phyloP scores from a whole-genome alignment of 257 asterid genomes.

The Solanum chilense region DNA sequence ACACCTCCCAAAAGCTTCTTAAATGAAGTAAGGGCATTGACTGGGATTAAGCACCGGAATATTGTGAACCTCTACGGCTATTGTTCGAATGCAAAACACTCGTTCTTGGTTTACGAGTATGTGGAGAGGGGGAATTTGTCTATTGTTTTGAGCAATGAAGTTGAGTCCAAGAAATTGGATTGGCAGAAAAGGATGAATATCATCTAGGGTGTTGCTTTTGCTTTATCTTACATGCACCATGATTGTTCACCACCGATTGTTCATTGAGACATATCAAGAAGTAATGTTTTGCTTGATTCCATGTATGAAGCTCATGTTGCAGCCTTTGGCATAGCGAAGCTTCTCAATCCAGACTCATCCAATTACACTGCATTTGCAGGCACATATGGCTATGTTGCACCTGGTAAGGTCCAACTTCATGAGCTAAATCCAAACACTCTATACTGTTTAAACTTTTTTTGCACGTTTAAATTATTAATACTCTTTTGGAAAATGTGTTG shows the following conservation, averaged over 20 bases:
- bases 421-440: no score
- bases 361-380: neutral
- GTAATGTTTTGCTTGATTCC: neutral
- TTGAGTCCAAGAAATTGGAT: neutral
- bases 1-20: neutral
- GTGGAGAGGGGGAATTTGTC: neutral
- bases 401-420: neutral
- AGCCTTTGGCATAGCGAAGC: neutral
- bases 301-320: neutral
- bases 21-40: no score
- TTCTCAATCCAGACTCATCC: neutral
- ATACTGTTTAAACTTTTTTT: no score
- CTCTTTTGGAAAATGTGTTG: neutral
- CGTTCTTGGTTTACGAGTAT: neutral
- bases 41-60: neutral
- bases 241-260: neutral
- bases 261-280: neutral
- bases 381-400: neutral
- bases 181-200: neutral
- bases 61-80: neutral
- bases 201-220: neutral
- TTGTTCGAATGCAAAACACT: neutral
- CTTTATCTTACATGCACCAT: neutral
- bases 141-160: neutral
- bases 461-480: no score